Evolutionary conservation across 345 rosid species (phyloP).

Genomic region (Salix brachista): DNA sequence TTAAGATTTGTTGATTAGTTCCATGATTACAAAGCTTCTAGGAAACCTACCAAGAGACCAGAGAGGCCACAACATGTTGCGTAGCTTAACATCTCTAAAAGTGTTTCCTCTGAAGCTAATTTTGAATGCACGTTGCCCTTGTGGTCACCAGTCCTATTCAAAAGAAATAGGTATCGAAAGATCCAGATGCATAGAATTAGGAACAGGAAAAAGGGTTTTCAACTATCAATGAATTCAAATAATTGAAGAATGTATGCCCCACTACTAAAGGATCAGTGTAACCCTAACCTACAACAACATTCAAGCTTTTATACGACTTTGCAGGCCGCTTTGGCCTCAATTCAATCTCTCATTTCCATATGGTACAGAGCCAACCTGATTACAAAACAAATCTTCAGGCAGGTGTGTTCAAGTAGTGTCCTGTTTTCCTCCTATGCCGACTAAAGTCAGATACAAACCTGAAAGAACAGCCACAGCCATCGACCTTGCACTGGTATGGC

Average conservation of each 20-base stretch:
- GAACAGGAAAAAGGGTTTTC: neutral
- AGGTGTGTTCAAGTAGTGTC: constrained; percentile 54
- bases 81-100: neutral
- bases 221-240: constrained; percentile 26
- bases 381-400: constrained; percentile 19
- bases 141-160: neutral
- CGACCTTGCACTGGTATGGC: constrained; percentile 80
- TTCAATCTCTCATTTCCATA: constrained; percentile 12
- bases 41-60: neutral
- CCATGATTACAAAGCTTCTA: neutral
- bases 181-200: neutral
- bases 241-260: constrained; percentile 19
- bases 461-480: constrained; percentile 77
- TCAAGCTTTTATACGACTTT: constrained; percentile 19
- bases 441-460: constrained; percentile 94
- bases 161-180: neutral
- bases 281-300: constrained; percentile 20
- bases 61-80: neutral
- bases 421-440: constrained; percentile 87
- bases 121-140: neutral
- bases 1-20: neutral
- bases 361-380: constrained; percentile 13
- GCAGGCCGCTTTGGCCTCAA: constrained; percentile 13
- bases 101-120: neutral
- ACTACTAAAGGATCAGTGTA: constrained; percentile 32